phyloP scores from a whole-genome alignment of 306 rosid species.

The cucumber (Cucumis sativus) region DNA sequence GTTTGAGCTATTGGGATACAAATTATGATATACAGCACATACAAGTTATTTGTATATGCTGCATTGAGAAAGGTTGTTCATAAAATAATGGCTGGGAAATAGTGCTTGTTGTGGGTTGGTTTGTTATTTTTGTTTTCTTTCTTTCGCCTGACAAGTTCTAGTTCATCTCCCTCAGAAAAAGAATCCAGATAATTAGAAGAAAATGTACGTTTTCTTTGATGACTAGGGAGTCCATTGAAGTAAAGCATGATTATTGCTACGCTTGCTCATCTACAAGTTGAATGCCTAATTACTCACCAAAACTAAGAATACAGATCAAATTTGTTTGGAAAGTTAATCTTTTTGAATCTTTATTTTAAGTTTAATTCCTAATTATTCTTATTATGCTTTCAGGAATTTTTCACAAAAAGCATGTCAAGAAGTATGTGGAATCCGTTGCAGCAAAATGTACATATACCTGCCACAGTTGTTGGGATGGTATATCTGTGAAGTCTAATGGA shows the following conservation, averaged over 20 bases:
- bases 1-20: neutral
- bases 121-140: too few relatives aligned
- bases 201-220: neutral
- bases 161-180: neutral
- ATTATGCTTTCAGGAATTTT: slow-evolving; percentile 48
- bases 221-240: neutral
- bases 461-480: slow-evolving; percentile 51
- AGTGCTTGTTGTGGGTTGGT: neutral
- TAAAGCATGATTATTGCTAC: neutral
- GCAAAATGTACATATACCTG: slow-evolving; percentile 48
- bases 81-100: neutral
- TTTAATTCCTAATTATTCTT: neutral
- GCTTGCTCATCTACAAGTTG: neutral
- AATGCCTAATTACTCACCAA: neutral
- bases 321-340: neutral
- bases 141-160: neutral
- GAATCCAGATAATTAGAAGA: neutral
- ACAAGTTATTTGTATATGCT: neutral
- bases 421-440: slow-evolving; percentile 36
- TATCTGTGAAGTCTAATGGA: slow-evolving; percentile 24
- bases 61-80: neutral
- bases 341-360: neutral
- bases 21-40: neutral
- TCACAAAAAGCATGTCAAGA: slow-evolving; percentile 80
- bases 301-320: neutral